A percentile compares a stretch with the other conserved stretches of the same genome.
Evolutionary conservation across 1,139 yeast species (phyloP).

Genomic region (Citeromyces siamensis): DNA sequence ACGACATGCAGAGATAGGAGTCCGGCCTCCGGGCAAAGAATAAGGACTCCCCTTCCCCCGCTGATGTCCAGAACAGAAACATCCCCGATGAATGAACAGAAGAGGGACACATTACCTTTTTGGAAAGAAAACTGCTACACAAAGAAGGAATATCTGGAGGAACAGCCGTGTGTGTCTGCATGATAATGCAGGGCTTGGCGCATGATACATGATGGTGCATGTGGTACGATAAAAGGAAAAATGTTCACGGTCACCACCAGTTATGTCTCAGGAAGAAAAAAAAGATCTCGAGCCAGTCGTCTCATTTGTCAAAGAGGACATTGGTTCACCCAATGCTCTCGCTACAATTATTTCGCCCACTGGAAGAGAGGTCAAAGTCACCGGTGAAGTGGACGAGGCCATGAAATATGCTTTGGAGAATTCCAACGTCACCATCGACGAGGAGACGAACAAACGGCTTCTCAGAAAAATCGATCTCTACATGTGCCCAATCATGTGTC

Average conservation of each 20-base stretch:
- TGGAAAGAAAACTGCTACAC: neutral
- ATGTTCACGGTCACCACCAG: too few relatives aligned
- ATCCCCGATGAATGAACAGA: neutral
- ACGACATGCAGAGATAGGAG: too few relatives aligned
- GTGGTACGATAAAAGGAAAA: too few relatives aligned
- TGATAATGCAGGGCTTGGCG: neutral
- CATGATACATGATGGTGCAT: too few relatives aligned
- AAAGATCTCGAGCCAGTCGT: neutral
- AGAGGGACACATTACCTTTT: neutral
- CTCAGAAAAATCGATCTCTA: conserved; percentile 35
- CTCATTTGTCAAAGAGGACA: conserved; percentile 18
- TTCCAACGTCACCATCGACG: conserved; percentile 16
- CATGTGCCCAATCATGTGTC: conserved; percentile 37
- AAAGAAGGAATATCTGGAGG: neutral
- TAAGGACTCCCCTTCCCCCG: too few relatives aligned
- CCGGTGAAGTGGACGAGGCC: conserved; percentile 15
- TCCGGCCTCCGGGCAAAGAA: too few relatives aligned
- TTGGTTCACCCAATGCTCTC: conserved; percentile 17
- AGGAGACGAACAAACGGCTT: conserved; percentile 17
- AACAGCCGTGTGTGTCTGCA: neutral
- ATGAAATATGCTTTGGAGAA: conserved; percentile 14
- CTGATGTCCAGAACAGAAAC: too few relatives aligned
- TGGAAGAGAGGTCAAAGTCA: conserved; percentile 20
- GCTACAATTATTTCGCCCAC: conserved; percentile 20
- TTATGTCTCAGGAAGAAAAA: conserved; percentile 5